Evolutionary conservation across 495 filamentous ascomycete species (phyloP).

Genomic region (Poronia punctata): DNA sequence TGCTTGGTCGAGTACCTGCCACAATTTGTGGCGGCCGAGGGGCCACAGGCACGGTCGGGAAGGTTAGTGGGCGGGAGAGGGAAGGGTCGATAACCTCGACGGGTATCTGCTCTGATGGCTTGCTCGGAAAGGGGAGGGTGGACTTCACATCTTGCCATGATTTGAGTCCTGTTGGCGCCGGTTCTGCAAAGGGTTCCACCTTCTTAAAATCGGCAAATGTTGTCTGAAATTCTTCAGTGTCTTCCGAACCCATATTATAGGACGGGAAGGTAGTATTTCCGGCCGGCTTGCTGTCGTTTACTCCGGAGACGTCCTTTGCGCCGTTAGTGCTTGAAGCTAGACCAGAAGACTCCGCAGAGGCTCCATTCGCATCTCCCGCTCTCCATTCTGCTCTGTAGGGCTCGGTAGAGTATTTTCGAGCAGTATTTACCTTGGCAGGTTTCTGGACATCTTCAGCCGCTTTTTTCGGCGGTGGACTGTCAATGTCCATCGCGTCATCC

Average conservation of each 20-base stretch:
- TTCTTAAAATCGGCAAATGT: constrained; percentile 60
- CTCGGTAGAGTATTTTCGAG: constrained; percentile 40
- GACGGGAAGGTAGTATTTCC: constrained; percentile 14
- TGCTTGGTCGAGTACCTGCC: constrained; percentile 32
- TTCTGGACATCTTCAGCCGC: constrained; percentile 13
- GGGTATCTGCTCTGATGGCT: constrained; percentile 42
- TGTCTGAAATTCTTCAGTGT: constrained; percentile 40
- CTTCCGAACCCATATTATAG: constrained; percentile 31
- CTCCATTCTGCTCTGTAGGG: constrained; percentile 45
- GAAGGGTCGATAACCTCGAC: constrained; percentile 24
- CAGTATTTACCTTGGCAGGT: constrained; percentile 15
- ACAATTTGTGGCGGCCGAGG: constrained; percentile 36
- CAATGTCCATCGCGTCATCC: constrained; percentile 48
- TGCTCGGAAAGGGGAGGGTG: constrained; percentile 67
- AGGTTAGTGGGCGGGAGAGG: constrained; percentile 37
- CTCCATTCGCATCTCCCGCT: constrained; percentile 31
- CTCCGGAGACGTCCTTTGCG: constrained; percentile 9
- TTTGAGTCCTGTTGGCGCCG: constrained; percentile 45
- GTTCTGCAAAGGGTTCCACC: constrained; percentile 55
- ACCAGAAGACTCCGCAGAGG: constrained; percentile 15
- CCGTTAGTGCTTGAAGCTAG: constrained; percentile 22
- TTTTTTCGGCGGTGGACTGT: constrained; percentile 32
- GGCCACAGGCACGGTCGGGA: constrained; percentile 58
- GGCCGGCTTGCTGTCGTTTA: constrained; percentile 11
- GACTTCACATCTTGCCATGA: constrained; percentile 59